These are phyloP conservation scores for Neurospora tetrasperma DNA, from an alignment of 495 filamentous ascomycete genomes.

Conservation along the genomic window DNA sequence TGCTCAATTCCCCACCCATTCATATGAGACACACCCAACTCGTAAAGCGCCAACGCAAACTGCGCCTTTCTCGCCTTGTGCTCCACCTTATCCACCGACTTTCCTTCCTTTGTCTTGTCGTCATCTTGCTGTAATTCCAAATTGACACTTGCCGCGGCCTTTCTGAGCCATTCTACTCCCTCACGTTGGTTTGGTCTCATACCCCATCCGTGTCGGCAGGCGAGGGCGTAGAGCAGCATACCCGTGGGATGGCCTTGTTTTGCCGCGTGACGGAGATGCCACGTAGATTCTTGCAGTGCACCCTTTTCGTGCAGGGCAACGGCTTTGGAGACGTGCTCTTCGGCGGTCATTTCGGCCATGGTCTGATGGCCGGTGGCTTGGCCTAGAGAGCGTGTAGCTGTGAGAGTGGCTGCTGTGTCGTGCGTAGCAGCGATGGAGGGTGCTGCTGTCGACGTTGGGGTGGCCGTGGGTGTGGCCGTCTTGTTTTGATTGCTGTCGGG, in stretches of 20 bases:
- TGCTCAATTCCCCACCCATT: slow-evolving; percentile 96
- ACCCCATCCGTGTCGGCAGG: slow-evolving; percentile 96
- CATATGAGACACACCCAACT: slow-evolving; percentile 92
- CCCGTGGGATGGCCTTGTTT: slow-evolving; percentile 75
- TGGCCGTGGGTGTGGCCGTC: slow-evolving; percentile 38
- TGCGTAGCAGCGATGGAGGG: slow-evolving; percentile 34
- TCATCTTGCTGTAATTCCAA: slow-evolving; percentile 77
- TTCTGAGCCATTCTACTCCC: slow-evolving; percentile 79
- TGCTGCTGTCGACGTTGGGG: slow-evolving; percentile 27
- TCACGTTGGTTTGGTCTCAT: slow-evolving; percentile 86
- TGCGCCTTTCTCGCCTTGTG: slow-evolving; percentile 76
- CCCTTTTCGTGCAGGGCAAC: slow-evolving; percentile 83
- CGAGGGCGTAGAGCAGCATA: slow-evolving; percentile 92
- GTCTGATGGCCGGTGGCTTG: slow-evolving; percentile 16
- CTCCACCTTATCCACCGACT: slow-evolving; percentile 51
- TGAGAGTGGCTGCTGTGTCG: slow-evolving; percentile 56
- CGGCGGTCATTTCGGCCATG: slow-evolving; percentile 53
- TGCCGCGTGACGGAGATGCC: slow-evolving; percentile 86
- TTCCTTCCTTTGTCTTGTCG: slow-evolving; percentile 50
- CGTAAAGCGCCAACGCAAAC: slow-evolving; percentile 90
- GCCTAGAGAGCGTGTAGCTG: slow-evolving; percentile 43
- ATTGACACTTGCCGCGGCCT: slow-evolving; percentile 76
- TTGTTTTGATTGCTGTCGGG: slow-evolving; percentile 26
- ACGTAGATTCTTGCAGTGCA: slow-evolving; percentile 81
- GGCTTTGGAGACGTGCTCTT: slow-evolving; percentile 80